phyloP scores from a whole-genome alignment of 2,329 filamentous ascomycete genomes.

The Didymella exigua region DNA sequence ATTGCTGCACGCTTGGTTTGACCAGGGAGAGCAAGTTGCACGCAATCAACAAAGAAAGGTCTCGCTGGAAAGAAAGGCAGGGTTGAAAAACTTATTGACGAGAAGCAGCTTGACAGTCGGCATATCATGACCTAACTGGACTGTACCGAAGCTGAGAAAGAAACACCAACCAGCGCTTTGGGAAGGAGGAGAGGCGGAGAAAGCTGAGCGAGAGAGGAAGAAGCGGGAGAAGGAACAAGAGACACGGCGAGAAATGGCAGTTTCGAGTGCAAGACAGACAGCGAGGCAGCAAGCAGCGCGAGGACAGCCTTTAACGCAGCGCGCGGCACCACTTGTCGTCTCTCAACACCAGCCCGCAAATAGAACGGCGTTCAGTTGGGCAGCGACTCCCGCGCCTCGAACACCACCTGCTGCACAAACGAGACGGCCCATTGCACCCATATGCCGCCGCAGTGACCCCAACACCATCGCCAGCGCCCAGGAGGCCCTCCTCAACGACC shows the following conservation, averaged over 20 bases:
- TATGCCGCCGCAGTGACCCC: neutral
- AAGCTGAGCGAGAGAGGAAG: neutral
- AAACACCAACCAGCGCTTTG: neutral
- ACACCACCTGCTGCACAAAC: neutral
- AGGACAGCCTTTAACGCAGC: neutral
- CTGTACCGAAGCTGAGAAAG: neutral
- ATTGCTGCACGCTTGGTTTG: constrained; percentile 7
- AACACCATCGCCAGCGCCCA: neutral
- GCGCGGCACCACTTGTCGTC: neutral
- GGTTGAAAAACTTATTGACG: constrained; percentile 2
- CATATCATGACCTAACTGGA: constrained; percentile 10
- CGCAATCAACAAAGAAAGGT: neutral
- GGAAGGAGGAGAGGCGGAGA: neutral
- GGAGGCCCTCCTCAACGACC: neutral
- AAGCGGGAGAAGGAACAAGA: neutral
- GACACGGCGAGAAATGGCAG: neutral
- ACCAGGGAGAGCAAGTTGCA: neutral
- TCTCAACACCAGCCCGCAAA: no score
- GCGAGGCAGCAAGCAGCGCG: neutral
- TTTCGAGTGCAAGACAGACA: neutral
- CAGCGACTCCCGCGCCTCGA: neutral
- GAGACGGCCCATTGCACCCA: neutral
- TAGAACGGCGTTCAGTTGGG: neutral
- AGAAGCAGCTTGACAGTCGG: neutral
- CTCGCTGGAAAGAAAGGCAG: neutral